Evolutionary conservation across 495 filamentous ascomycete genomes (phyloP).

Genomic region (Beverwykella pulmonaria): DNA sequence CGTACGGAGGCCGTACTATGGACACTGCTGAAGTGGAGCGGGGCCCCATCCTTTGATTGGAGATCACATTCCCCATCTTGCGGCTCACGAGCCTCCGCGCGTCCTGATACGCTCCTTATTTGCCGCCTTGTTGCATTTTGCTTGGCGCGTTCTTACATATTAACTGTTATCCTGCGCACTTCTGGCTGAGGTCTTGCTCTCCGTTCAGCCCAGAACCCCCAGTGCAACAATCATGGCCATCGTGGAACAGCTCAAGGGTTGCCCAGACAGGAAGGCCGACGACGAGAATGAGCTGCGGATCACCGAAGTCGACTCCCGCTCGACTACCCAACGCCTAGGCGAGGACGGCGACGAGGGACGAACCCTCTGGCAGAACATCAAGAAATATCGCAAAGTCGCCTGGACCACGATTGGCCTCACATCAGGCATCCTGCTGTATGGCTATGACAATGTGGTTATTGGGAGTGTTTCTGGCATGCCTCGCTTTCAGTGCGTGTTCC

Average conservation of each 20-base stretch:
- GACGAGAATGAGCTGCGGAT: background rate
- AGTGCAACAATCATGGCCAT: background rate
- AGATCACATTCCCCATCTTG: slow-evolving; percentile 3
- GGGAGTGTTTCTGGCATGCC: slow-evolving; percentile 53
- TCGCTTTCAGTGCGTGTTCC: slow-evolving; percentile 39
- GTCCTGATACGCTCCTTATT: slow-evolving; percentile 3
- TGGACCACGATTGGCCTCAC: slow-evolving; percentile 15
- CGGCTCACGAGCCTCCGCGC: background rate
- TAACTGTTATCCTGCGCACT: background rate
- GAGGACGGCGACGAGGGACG: background rate
- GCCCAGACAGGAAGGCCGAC: background rate
- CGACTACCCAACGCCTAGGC: background rate
- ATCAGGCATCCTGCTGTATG: slow-evolving; percentile 47
- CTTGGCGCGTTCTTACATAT: background rate
- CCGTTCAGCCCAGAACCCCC: background rate
- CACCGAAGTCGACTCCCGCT: background rate
- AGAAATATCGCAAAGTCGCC: slow-evolving; percentile 31
- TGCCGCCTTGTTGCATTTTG: background rate
- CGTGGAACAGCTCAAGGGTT: background rate
- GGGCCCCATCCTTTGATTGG: background rate
- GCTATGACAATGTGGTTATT: slow-evolving; percentile 56
- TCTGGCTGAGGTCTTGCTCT: background rate
- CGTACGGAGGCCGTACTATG: background rate
- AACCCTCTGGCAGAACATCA: slow-evolving; percentile 26
- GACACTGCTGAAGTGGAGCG: background rate